phyloP scores from a whole-genome alignment of 345 rosid genomes.

The Syzygium aromaticum region DNA sequence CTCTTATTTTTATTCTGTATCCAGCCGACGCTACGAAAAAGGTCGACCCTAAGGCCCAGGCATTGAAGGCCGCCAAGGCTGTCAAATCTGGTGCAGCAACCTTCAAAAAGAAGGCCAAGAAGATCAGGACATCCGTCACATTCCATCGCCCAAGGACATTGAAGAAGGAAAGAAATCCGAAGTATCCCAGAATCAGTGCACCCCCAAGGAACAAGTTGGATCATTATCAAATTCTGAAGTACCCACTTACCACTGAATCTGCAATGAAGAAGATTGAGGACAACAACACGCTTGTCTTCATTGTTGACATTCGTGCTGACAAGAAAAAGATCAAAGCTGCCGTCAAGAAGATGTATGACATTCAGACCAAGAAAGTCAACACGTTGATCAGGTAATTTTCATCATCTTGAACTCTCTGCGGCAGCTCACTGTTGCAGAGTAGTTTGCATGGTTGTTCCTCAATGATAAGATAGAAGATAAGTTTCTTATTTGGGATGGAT shows the following conservation, averaged over 20 bases:
- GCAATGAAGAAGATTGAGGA: conserved; percentile 75
- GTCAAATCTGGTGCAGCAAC: conserved; percentile 48
- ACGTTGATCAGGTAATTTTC: conserved; percentile 48
- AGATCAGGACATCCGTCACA: conserved; percentile 53
- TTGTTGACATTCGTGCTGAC: conserved; percentile 58
- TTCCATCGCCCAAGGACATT: conserved; percentile 57
- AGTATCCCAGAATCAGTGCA: conserved; percentile 57
- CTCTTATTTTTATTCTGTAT: neutral
- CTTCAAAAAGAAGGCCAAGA: conserved; percentile 50
- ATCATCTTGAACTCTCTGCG: neutral
- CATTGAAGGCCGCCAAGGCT: conserved; percentile 53
- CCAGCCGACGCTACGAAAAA: conserved; percentile 25
- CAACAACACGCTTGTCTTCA: conserved; percentile 60
- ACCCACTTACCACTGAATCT: conserved; percentile 59
- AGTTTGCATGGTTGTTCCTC: neutral
- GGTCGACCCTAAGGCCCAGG: conserved; percentile 56
- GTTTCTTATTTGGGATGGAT: neutral
- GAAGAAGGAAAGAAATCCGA: conserved; percentile 48
- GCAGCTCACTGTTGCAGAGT: neutral
- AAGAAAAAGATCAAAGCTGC: conserved; percentile 63
- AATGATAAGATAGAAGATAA: neutral
- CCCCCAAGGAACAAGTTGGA: conserved; percentile 63
- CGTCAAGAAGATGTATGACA: conserved; percentile 60
- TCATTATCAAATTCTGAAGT: conserved; percentile 54
- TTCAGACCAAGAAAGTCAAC: conserved; percentile 56